Evolutionary conservation across 2,329 filamentous ascomycete genomes (phyloP).

Genomic region (Colletotrichum eremochloae): DNA sequence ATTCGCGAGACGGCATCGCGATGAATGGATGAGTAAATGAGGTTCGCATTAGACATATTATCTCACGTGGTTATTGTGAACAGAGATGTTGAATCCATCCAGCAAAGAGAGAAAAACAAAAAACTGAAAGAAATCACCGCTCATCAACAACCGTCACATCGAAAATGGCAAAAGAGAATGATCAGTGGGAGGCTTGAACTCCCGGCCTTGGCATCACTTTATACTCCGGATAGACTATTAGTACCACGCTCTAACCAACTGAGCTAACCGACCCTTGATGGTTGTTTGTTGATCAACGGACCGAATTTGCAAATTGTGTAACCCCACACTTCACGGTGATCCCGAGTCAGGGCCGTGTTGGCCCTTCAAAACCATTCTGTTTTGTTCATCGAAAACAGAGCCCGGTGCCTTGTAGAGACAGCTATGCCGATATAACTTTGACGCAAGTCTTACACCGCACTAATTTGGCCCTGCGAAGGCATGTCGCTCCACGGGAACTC

Average conservation of each 20-base stretch:
- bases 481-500: slow-evolving; percentile 40
- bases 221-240: slow-evolving; percentile 7
- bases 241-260: slow-evolving; percentile 27
- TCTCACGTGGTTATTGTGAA: no score
- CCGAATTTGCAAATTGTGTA: neutral
- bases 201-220: slow-evolving; percentile 21
- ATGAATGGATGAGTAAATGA: no score
- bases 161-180: neutral
- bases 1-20: no score
- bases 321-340: neutral
- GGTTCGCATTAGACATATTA: no score
- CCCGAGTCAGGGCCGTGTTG: neutral
- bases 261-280: neutral
- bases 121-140: neutral
- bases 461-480: neutral
- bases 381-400: neutral
- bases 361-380: neutral
- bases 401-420: neutral
- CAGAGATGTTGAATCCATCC: no score
- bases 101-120: no score
- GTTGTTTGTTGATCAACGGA: neutral
- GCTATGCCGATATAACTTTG: neutral
- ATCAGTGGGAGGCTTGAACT: slow-evolving; percentile 18
- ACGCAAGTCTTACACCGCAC: neutral
- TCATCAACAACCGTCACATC: neutral